A percentile compares a stretch with the other conserved stretches of the same genome.
phyloP scores from a whole-genome alignment of 2,329 filamentous ascomycete species.

The Aquanectria penicillioides region DNA sequence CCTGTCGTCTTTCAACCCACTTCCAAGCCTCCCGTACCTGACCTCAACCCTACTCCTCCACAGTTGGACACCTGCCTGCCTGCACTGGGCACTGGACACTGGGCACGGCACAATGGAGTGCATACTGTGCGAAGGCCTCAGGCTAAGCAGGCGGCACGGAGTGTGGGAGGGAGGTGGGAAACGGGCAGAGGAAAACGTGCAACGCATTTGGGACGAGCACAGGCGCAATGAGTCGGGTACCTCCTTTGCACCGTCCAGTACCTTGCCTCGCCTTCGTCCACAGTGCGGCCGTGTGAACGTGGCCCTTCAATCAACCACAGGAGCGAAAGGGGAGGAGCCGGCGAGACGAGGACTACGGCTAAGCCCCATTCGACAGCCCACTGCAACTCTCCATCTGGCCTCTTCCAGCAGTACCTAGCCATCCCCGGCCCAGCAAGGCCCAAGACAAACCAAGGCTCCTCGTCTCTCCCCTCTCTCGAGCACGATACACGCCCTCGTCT shows the following conservation, averaged over 20 bases:
- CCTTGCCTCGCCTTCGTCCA: slow-evolving; percentile 8
- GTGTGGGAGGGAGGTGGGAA: slow-evolving; percentile 7
- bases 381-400: slow-evolving; percentile 37
- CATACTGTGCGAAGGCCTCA: slow-evolving; percentile 9
- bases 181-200: slow-evolving; percentile 11
- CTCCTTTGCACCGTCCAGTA: slow-evolving; percentile 8
- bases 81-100: background rate
- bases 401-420: slow-evolving; percentile 27
- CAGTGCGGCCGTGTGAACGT: slow-evolving; percentile 15
- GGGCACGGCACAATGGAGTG: background rate
- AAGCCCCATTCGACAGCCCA: slow-evolving; percentile 37
- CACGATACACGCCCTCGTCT: too few relatives aligned
- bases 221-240: background rate
- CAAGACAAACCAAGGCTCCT: slow-evolving; percentile 13
- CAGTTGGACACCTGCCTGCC: background rate
- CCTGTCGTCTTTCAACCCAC: too few relatives aligned
- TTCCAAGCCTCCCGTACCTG: background rate
- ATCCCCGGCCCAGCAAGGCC: too few relatives aligned
- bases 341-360: slow-evolving; percentile 22
- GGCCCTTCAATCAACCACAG: slow-evolving; percentile 18
- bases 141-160: slow-evolving; percentile 13
- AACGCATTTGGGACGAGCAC: background rate
- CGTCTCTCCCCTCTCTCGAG: slow-evolving; percentile 4
- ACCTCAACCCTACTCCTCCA: background rate
- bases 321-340: slow-evolving; percentile 5